These are phyloP conservation scores for Colletotrichum sublineola DNA, from an alignment of 2,329 filamentous ascomycete genomes.

Conservation along the genomic window DNA sequence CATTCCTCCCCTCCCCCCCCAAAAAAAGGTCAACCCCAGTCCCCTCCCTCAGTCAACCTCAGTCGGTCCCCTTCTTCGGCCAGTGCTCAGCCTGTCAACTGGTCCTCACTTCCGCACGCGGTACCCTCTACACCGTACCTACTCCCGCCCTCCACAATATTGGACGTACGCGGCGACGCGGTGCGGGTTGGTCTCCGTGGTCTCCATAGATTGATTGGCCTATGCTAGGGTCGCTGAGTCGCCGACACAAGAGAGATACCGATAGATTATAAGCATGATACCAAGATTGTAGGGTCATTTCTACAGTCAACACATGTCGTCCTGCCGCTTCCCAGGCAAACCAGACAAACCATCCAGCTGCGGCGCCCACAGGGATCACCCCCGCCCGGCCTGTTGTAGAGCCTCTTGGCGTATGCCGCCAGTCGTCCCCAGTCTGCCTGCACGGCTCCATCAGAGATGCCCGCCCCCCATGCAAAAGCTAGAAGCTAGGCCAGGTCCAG, in stretches of 20 bases:
- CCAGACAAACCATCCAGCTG: conserved; percentile 13
- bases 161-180: neutral
- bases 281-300: neutral
- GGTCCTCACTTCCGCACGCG: neutral
- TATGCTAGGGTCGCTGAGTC: conserved; percentile 6
- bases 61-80: conserved; percentile 1
- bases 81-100: conserved; percentile 4
- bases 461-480: conserved; percentile 9
- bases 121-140: neutral
- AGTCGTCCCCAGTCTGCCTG: conserved; percentile 20
- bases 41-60: conserved; percentile 18
- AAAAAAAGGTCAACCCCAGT: neutral
- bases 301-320: neutral
- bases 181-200: conserved; percentile 25
- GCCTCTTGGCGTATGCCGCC: conserved; percentile 24
- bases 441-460: conserved; percentile 6
- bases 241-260: conserved; percentile 21
- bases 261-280: conserved; percentile 7
- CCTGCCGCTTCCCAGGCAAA: conserved; percentile 8
- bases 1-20: conserved; percentile 1
- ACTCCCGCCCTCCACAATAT: neutral
- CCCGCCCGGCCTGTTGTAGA: conserved; percentile 3
- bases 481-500: conserved; percentile 29
- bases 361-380: conserved; percentile 26
- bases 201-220: conserved; percentile 5